These are phyloP conservation scores for Evansstolkia leycettana DNA, from an alignment of 495 filamentous ascomycete genomes.

Conservation along the genomic window DNA sequence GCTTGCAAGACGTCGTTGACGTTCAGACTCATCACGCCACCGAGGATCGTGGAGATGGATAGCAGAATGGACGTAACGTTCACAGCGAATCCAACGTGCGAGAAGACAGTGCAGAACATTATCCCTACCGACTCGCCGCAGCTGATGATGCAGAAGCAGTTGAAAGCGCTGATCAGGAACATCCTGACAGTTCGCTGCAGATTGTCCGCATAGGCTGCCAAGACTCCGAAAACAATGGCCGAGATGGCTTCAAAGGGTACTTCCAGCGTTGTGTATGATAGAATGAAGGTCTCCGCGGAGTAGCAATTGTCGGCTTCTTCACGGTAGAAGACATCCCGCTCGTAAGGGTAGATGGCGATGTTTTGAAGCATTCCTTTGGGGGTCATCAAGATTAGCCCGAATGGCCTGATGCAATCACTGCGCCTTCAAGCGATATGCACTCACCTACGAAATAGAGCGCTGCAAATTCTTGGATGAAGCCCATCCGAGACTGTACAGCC, in stretches of 20 bases:
- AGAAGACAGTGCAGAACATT: slow-evolving; percentile 65
- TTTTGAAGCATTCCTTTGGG: slow-evolving; percentile 73
- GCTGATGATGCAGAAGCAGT: slow-evolving; percentile 58
- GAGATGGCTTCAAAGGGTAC: slow-evolving; percentile 56
- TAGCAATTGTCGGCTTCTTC: slow-evolving; percentile 60
- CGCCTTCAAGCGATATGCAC: slow-evolving; percentile 37
- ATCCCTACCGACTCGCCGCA: slow-evolving; percentile 69
- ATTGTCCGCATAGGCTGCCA: slow-evolving; percentile 47
- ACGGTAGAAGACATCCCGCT: slow-evolving; percentile 58
- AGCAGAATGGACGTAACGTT: slow-evolving; percentile 54
- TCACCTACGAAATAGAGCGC: slow-evolving; percentile 60
- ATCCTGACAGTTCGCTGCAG: slow-evolving; percentile 45
- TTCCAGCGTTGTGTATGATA: slow-evolving; percentile 53
- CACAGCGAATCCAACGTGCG: slow-evolving; percentile 62
- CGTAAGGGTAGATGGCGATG: slow-evolving; percentile 56
- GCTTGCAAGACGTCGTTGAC: slow-evolving; percentile 53
- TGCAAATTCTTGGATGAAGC: slow-evolving; percentile 56
- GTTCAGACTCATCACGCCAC: slow-evolving; percentile 54
- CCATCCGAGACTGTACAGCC: slow-evolving; percentile 56
- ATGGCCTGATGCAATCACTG: too few species aligned
- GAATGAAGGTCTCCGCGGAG: slow-evolving; percentile 52
- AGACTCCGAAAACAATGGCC: slow-evolving; percentile 47
- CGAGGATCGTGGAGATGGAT: slow-evolving; percentile 52
- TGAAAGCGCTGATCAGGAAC: slow-evolving; percentile 54
- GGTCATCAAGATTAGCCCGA: too few species aligned